These are phyloP conservation scores for Talaromyces marneffei DNA, from an alignment of 2,329 filamentous ascomycete genomes.

Conservation along the genomic window DNA sequence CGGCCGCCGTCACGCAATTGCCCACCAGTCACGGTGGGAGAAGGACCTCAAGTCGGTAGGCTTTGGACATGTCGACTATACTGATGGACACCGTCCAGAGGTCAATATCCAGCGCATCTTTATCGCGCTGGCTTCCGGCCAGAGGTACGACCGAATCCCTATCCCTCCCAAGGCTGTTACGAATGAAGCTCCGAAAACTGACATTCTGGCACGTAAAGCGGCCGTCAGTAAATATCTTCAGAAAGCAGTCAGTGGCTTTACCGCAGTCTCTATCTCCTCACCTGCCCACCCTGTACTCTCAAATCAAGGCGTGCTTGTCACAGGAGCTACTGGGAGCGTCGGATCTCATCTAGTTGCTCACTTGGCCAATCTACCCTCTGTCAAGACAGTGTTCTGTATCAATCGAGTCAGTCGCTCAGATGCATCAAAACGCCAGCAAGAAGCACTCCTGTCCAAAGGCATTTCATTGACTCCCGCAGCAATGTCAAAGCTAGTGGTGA, in stretches of 20 bases:
- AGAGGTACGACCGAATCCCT: not conserved
- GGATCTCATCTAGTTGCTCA: not conserved
- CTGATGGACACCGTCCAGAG: conserved; percentile 16
- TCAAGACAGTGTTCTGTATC: not conserved
- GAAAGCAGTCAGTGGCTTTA: conserved; percentile 21
- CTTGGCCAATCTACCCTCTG: not conserved
- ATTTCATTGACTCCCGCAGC: not conserved
- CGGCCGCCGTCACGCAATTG: conserved; percentile 22
- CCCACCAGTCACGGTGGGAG: conserved; percentile 18
- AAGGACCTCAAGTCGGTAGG: conserved; percentile 17
- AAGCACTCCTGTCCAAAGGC: not conserved
- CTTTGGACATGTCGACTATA: conserved; percentile 20
- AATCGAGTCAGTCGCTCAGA: not conserved
- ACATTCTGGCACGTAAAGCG: conserved; percentile 12
- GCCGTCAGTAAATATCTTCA: conserved; percentile 20
- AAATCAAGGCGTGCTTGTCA: conserved; percentile 32
- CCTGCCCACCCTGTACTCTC: not conserved
- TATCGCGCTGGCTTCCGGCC: conserved; percentile 19
- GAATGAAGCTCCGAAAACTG: not conserved
- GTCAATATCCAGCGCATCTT: not conserved
- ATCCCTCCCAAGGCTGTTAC: not conserved
- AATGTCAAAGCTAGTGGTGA: not conserved
- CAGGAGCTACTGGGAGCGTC: conserved; percentile 38
- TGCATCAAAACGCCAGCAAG: not conserved
- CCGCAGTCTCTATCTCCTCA: not conserved